Conservation (phyloP, 192 early-diverging fungal genomes). For the Chytriomyces confervae region DNA sequence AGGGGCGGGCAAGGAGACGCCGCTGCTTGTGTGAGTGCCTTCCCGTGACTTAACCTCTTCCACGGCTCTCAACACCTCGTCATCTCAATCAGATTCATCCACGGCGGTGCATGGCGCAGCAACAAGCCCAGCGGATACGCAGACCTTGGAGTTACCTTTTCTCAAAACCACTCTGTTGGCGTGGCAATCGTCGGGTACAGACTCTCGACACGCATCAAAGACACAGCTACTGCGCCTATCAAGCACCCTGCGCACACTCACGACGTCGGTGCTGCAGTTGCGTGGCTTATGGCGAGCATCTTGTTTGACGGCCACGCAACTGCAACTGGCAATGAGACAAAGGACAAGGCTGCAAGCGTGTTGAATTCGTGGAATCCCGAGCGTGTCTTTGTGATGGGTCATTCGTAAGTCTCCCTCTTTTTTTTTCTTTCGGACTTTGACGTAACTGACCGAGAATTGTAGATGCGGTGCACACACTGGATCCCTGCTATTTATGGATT, state of each 20-base stretch:
- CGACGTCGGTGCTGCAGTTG: conserved; percentile 66
- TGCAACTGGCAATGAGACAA: background rate
- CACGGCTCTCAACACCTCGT: too few species aligned
- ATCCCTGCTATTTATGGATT: conserved; percentile 63
- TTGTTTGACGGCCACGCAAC: background rate
- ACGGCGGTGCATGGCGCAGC: conserved; percentile 87
- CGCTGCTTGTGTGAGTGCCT: conserved; percentile 7
- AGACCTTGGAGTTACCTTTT: conserved; percentile 57
- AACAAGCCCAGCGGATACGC: conserved; percentile 64
- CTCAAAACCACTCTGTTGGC: conserved; percentile 47
- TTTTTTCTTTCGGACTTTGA: background rate
- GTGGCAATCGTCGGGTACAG: conserved; percentile 81
- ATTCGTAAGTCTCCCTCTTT: background rate
- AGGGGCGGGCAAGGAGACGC: background rate
- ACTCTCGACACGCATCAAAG: conserved; percentile 40
- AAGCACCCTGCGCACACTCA: conserved; percentile 72
- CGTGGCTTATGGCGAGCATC: conserved; percentile 45
- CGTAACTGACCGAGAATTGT: conserved; percentile 45
- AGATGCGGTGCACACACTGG: conserved; percentile 83
- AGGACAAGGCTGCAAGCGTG: background rate
- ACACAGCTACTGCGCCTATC: background rate
- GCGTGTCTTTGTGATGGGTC: conserved; percentile 12
- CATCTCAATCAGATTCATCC: conserved; percentile 57
- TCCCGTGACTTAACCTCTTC: too few species aligned
- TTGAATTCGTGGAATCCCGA: conserved; percentile 13